Evolutionary conservation across 768 basidiomycete genomes (phyloP).

Genomic region (Boletus vinaceobasis): DNA sequence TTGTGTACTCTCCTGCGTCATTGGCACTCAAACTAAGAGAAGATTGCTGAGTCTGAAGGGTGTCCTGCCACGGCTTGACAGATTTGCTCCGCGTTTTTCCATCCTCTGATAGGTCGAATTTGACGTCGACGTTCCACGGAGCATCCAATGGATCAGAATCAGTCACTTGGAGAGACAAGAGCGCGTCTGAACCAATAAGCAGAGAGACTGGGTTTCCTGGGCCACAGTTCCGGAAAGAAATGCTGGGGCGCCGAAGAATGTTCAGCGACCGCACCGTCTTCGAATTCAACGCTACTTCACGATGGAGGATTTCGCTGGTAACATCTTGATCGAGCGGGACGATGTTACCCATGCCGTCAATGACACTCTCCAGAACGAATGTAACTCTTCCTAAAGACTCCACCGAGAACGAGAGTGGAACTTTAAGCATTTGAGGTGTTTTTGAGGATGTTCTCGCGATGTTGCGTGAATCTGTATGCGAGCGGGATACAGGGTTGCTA

Average conservation of each 20-base stretch:
- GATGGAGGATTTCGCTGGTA: conserved; percentile 15
- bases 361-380: conserved; percentile 76
- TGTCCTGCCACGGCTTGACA: conserved; percentile 61
- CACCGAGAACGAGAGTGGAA: conserved; percentile 66
- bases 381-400: conserved; percentile 63
- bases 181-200: conserved; percentile 64
- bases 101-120: conserved; percentile 54
- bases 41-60: conserved; percentile 47
- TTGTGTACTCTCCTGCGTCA: conserved; percentile 74
- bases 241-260: conserved; percentile 66
- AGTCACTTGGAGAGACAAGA: conserved; percentile 50
- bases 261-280: conserved; percentile 58
- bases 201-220: conserved; percentile 68
- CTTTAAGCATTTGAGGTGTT: conserved; percentile 54
- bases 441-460: conserved; percentile 21
- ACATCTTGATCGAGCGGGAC: conserved; percentile 44
- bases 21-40: conserved; percentile 49
- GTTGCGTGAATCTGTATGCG: conserved; percentile 23
- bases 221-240: conserved; percentile 73
- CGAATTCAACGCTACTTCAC: conserved; percentile 34
- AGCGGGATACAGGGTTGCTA: conserved; percentile 37
- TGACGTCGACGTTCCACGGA: conserved; percentile 63
- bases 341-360: conserved; percentile 79
- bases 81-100: conserved; percentile 38
- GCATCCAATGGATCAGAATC: conserved; percentile 60